Conservation (phyloP, 106 monocot genomes). For the Posidonia australis region DNA sequence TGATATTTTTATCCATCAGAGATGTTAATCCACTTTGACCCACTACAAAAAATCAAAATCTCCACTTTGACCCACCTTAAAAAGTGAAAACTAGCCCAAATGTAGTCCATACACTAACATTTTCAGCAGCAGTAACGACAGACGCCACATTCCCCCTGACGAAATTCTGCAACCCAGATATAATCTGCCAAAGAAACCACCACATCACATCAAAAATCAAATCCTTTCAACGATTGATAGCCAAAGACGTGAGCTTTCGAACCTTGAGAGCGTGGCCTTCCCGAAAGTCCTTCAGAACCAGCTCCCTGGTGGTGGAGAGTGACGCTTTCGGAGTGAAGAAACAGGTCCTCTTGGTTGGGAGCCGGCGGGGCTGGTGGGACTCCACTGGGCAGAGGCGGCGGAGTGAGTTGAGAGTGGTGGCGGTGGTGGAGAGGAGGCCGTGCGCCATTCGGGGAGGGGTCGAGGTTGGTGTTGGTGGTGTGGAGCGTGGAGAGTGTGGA, state of each 20-base stretch:
- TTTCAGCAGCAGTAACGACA: conserved; percentile 80
- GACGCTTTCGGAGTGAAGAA: conserved; percentile 16
- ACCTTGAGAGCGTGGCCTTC: conserved; percentile 23
- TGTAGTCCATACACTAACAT: too few species aligned
- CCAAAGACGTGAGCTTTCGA: too few species aligned
- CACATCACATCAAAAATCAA: neutral
- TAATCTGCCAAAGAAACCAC: conserved; percentile 41
- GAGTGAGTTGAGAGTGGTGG: neutral
- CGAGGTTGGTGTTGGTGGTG: too few species aligned
- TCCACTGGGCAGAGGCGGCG: neutral
- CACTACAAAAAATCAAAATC: too few species aligned
- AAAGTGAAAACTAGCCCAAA: too few species aligned
- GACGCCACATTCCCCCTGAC: conserved; percentile 64
- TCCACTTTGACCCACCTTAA: too few species aligned
- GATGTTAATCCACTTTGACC: too few species aligned
- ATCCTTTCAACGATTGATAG: too few species aligned
- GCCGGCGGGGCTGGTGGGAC: neutral
- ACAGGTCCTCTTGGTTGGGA: neutral
- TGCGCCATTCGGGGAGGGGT: too few species aligned
- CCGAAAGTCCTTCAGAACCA: conserved; percentile 17
- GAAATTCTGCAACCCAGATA: conserved; percentile 77
- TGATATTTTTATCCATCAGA: too few species aligned
- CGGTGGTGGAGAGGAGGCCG: neutral
- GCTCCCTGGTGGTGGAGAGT: conserved; percentile 8
- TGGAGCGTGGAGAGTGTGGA: too few species aligned